Conservation (phyloP, 2,329 filamentous ascomycete species). For the Epichloe baconii region DNA sequence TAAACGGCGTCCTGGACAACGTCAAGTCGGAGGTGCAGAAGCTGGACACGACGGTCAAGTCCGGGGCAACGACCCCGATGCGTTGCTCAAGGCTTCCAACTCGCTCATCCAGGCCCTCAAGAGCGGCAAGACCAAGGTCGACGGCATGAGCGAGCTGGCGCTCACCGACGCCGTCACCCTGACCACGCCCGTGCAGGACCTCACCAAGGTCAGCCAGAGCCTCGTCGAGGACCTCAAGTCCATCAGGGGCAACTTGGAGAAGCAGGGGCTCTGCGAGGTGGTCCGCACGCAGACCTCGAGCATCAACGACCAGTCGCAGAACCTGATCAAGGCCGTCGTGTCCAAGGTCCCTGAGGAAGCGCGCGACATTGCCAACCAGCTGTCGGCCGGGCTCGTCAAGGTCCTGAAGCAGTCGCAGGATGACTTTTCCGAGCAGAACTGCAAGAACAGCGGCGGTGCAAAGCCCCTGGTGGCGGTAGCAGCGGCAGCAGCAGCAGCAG, state of each 20-base stretch:
- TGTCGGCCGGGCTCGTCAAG: constrained; percentile 11
- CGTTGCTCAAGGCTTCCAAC: constrained; percentile 9
- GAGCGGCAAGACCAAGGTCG: constrained; percentile 8
- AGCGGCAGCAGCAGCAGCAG: too few relatives aligned
- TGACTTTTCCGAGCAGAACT: constrained; percentile 15
- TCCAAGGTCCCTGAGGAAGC: constrained; percentile 15
- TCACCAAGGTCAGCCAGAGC: constrained; percentile 12
- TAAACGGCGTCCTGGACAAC: constrained; percentile 5
- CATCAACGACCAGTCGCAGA: constrained; percentile 12
- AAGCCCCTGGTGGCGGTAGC: neutral
- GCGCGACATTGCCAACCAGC: constrained; percentile 15
- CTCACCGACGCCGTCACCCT: constrained; percentile 9
- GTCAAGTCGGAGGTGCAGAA: constrained; percentile 8
- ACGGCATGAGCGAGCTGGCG: constrained; percentile 1
- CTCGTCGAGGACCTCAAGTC: constrained; percentile 13
- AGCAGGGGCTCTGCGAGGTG: constrained; percentile 15
- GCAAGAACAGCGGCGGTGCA: constrained; percentile 10
- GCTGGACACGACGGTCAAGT: constrained; percentile 11
- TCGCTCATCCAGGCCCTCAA: constrained; percentile 9
- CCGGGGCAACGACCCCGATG: constrained; percentile 10
- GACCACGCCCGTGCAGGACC: constrained; percentile 6
- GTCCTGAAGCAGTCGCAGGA: constrained; percentile 10
- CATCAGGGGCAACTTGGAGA: constrained; percentile 13
- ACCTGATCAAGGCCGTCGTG: constrained; percentile 17
- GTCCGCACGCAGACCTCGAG: constrained; percentile 11